Evolutionary conservation across 441 rosid species (phyloP).

Genomic region (Aquilaria agallochum): DNA sequence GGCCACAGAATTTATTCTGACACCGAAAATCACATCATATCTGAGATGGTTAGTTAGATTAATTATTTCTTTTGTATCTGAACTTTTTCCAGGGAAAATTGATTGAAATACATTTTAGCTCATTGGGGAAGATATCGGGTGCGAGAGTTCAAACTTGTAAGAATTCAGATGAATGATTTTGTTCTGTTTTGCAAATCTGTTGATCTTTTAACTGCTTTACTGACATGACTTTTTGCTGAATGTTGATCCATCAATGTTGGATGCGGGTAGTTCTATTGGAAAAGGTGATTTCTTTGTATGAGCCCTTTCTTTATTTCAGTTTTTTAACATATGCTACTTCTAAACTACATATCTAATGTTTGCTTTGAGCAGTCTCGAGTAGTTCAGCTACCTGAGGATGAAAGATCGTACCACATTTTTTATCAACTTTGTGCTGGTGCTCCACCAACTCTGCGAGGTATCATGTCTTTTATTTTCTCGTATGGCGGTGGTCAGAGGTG

Average conservation of each 20-base stretch:
- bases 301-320: slow-evolving; percentile 12
- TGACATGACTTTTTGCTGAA: slow-evolving; percentile 33
- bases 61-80: slow-evolving; percentile 6
- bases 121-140: slow-evolving; percentile 80
- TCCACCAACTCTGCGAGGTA: slow-evolving; percentile 84
- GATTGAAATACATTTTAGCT: slow-evolving; percentile 81
- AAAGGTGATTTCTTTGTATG: slow-evolving; percentile 54
- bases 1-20: too few species aligned
- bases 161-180: slow-evolving; percentile 24
- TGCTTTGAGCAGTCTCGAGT: slow-evolving; percentile 84
- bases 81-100: slow-evolving; percentile 69
- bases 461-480: slow-evolving; percentile 2
- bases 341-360: slow-evolving; percentile 23
- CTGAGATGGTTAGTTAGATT: too few species aligned
- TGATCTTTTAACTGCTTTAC: slow-evolving; percentile 16
- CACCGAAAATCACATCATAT: not conserved
- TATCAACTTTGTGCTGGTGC: slow-evolving; percentile 98
- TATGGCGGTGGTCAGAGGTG: slow-evolving; percentile 46
- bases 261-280: slow-evolving; percentile 72
- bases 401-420: slow-evolving; percentile 92
- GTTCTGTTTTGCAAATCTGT: slow-evolving; percentile 7
- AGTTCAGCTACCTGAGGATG: slow-evolving; percentile 80
- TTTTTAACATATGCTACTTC: slow-evolving; percentile 16
- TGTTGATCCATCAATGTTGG: slow-evolving; percentile 15
- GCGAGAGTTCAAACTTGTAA: slow-evolving; percentile 91